These are phyloP conservation scores for Agrocybe pediades DNA, from an alignment of 768 basidiomycete species.

Conservation along the genomic window DNA sequence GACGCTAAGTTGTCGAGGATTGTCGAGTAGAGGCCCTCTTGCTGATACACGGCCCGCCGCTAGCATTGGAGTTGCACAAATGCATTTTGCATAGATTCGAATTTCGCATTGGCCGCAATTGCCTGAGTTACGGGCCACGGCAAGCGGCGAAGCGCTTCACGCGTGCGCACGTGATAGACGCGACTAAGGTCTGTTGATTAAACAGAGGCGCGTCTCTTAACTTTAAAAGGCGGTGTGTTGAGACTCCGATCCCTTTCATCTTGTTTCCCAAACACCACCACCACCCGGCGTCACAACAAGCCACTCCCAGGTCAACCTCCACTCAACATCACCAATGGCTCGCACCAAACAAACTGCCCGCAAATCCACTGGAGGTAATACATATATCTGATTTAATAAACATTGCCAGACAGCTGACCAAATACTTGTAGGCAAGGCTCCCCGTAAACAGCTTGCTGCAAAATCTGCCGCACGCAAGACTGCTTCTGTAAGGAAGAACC, in stretches of 20 bases:
- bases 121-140: no score
- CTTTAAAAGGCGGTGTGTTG: constrained; percentile 28
- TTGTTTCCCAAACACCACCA: constrained; percentile 28
- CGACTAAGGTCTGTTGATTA: constrained; percentile 22
- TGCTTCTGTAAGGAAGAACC: constrained; percentile 36
- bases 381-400: not conserved
- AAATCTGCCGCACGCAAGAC: constrained; percentile 63
- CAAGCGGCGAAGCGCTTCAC: constrained; percentile 9
- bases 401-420: not conserved
- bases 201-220: constrained; percentile 12
- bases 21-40: no score
- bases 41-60: no score
- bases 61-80: no score
- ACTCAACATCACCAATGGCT: constrained; percentile 47
- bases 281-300: constrained; percentile 12
- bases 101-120: no score
- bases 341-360: constrained; percentile 79
- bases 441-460: constrained; percentile 61
- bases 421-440: constrained; percentile 53
- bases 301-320: constrained; percentile 2
- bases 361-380: constrained; percentile 71
- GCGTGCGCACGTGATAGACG: constrained; percentile 21
- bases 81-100: no score
- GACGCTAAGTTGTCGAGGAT: no score
- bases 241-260: constrained; percentile 20